Evolutionary conservation across 192 early-diverging fungal genomes (phyloP).

Genomic region (Coemansia asiatica): DNA sequence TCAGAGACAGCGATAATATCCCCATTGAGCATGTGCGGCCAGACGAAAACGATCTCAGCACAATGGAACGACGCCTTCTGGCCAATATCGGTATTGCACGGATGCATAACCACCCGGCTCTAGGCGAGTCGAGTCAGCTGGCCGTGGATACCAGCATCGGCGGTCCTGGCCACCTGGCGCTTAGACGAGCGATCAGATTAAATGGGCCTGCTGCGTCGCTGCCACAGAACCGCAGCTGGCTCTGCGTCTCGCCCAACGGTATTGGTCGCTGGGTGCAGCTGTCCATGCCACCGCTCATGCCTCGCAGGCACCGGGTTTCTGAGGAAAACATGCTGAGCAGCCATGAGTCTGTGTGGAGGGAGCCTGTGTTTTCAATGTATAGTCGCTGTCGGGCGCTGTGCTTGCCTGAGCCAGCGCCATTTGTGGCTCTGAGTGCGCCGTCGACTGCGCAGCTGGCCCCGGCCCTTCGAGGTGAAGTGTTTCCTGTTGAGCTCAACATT

Average conservation of each 20-base stretch:
- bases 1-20: too few species aligned
- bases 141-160: background rate
- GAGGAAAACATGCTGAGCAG: too few species aligned
- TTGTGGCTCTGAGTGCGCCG: constrained; percentile 14
- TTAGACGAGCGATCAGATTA: constrained; percentile 13
- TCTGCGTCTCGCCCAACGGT: background rate
- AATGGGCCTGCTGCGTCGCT: constrained; percentile 24
- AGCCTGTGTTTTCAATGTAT: constrained; percentile 37
- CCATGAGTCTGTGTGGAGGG: background rate
- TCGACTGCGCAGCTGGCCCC: constrained; percentile 21
- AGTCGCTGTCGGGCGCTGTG: constrained; percentile 37
- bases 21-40: too few species aligned
- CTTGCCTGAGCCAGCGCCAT: constrained; percentile 10
- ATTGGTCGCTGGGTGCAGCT: constrained; percentile 25
- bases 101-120: constrained; percentile 6
- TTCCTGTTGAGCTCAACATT: constrained; percentile 29
- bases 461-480: constrained; percentile 36
- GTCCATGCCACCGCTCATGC: constrained; percentile 16
- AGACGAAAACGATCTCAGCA: background rate
- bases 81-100: constrained; percentile 23
- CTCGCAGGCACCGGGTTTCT: background rate
- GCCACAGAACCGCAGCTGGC: constrained; percentile 24
- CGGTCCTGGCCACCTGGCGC: constrained; percentile 1
- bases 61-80: constrained; percentile 32
- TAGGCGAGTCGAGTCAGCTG: constrained; percentile 7